phyloP scores from a whole-genome alignment of 2,329 filamentous ascomycete species.

The Aspergillus caelatus region DNA sequence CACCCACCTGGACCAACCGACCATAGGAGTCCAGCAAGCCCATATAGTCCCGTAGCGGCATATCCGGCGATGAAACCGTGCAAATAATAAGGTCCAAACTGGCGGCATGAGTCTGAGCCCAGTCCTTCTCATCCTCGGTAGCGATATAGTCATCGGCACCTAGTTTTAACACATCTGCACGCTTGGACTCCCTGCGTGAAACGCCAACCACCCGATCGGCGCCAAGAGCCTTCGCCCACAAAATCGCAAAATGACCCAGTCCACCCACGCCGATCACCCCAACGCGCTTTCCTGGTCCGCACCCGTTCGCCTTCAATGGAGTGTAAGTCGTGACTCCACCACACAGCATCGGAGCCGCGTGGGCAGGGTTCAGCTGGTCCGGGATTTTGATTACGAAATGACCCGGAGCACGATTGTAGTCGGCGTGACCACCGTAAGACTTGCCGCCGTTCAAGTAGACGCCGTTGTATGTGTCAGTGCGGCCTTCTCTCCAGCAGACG shows the following conservation, averaged over 20 bases:
- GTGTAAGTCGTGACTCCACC: constrained; percentile 75
- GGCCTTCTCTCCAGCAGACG: too few relatives aligned
- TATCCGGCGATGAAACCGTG: constrained; percentile 58
- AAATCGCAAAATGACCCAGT: constrained; percentile 71
- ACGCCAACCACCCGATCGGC: constrained; percentile 65
- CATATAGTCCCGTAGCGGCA: too few relatives aligned
- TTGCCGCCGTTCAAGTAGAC: constrained; percentile 56
- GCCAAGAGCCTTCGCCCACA: constrained; percentile 72
- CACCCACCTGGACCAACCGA: too few relatives aligned
- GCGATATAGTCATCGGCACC: constrained; percentile 61
- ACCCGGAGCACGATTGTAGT: constrained; percentile 57
- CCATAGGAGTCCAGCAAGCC: too few relatives aligned
- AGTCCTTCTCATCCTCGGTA: constrained; percentile 59
- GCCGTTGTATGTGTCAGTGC: constrained; percentile 36
- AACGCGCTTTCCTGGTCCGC: constrained; percentile 72
- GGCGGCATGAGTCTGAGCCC: constrained; percentile 52
- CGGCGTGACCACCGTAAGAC: constrained; percentile 68
- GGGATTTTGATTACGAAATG: constrained; percentile 66
- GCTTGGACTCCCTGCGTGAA: constrained; percentile 54
- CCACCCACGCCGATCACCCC: constrained; percentile 75
- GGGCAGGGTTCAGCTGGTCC: constrained; percentile 50
- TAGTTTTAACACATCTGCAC: constrained; percentile 56
- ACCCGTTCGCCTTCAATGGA: constrained; percentile 67
- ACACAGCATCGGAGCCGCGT: constrained; percentile 73
- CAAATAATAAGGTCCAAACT: constrained; percentile 60